Evolutionary conservation across 2,329 filamentous ascomycete species (phyloP).

Genomic region (Bipolaris bicolor): DNA sequence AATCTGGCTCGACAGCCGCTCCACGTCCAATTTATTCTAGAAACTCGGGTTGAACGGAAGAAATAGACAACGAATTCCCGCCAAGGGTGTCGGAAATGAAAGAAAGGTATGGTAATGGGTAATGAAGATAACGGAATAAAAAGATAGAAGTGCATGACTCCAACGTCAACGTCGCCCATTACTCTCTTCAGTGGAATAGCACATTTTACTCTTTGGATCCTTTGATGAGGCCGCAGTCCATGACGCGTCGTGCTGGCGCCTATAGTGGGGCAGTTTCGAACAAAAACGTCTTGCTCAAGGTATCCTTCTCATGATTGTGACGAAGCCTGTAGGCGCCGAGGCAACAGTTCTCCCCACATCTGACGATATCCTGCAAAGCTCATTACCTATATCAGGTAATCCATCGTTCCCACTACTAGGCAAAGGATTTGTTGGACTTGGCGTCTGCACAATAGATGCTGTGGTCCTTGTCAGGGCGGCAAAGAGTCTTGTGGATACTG

Average conservation of each 20-base stretch:
- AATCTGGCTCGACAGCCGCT: not conserved
- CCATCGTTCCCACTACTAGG: not conserved
- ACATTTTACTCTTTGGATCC: not conserved
- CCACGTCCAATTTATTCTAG: not conserved
- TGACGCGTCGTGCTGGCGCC: constrained; percentile 15
- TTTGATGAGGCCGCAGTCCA: constrained; percentile 13
- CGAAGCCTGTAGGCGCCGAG: constrained; percentile 13
- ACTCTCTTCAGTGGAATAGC: not conserved
- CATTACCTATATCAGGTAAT: constrained; percentile 6
- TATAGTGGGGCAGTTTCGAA: constrained; percentile 7
- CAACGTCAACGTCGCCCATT: not conserved
- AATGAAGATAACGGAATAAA: not conserved
- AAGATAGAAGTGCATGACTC: not conserved
- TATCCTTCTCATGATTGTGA: constrained; percentile 7
- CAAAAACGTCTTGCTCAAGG: not conserved
- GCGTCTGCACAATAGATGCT: not conserved
- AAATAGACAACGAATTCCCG: not conserved
- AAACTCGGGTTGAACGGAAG: not conserved
- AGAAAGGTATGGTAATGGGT: not conserved
- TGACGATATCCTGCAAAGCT: constrained; percentile 1
- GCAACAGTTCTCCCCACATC: not conserved
- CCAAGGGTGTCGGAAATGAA: not conserved
- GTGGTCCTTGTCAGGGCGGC: not conserved
- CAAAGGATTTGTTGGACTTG: constrained; percentile 2
- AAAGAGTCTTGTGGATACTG: not conserved